Conservation (phyloP, 2,329 filamentous ascomycete genomes). For the Setomelanomma holmii region DNA sequence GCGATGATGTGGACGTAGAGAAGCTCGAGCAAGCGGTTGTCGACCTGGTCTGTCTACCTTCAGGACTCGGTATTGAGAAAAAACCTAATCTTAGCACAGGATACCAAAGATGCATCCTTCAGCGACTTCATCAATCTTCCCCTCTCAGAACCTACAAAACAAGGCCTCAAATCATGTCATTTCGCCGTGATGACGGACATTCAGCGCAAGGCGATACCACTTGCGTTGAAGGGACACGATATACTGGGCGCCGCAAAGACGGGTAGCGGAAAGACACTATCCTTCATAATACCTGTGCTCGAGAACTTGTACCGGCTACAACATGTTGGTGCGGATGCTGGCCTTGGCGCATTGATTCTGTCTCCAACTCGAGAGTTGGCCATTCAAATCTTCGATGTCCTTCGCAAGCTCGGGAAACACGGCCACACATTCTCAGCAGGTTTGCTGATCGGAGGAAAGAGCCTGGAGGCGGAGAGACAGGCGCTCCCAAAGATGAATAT, state of each 20-base stretch:
- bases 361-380: constrained; percentile 94
- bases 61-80: neutral
- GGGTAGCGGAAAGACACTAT: constrained; percentile 92
- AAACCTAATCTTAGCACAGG: constrained; percentile 51
- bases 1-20: constrained; percentile 58
- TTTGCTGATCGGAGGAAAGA: constrained; percentile 92
- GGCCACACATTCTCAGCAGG: constrained; percentile 89
- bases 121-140: constrained; percentile 84
- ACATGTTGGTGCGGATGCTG: constrained; percentile 87
- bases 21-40: constrained; percentile 54
- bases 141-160: constrained; percentile 78
- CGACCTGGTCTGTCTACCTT: constrained; percentile 44
- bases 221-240: constrained; percentile 84
- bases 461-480: constrained; percentile 83
- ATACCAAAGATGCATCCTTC: constrained; percentile 64
- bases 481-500: constrained; percentile 94
- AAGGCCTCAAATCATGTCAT: constrained; percentile 83
- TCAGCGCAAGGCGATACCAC: constrained; percentile 85
- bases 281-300: constrained; percentile 88
- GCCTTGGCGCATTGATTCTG: constrained; percentile 89
- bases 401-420: constrained; percentile 86
- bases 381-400: constrained; percentile 94
- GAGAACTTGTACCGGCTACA: constrained; percentile 89
- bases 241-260: constrained; percentile 96
- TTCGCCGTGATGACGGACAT: constrained; percentile 92